Base-by-base conservation (phyloP, 1,139 yeast genomes). In the Taiozyma sp. region DNA sequence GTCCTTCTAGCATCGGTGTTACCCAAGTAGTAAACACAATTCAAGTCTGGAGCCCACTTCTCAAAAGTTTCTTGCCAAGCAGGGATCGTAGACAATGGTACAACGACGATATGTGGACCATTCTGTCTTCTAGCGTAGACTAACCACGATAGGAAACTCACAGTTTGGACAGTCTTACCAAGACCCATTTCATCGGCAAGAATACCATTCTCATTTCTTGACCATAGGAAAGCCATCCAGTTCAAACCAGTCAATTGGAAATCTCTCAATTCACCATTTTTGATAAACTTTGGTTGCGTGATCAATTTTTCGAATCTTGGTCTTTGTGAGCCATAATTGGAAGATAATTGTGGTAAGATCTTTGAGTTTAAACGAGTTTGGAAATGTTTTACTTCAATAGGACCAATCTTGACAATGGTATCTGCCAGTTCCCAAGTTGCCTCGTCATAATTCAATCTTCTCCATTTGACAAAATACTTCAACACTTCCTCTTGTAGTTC, bases 151-250 rank as follows among this genome's bases (percentile, higher is more conserved):
- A 95, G 74, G 64, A 95, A 95, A 3, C 97, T 80, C 14, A 95
- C 97, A 0, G 99, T 93, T 71, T 93, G 99, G 28, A 93, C 97
- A 8, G 99, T 93, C 68, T 93, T 93, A 60, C 99, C 99, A 50
- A 95, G 76, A 51, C 99, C 99, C 99, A 95, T 95, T 68, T 95
- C 99, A 73, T 95, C 99, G 6, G 99, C 99, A 46, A 95, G 73
- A 50, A 95, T 95, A 50, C 99, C 99, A 68, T 93, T 95, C 70
- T 93, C 97, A 68, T 93, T 89, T 65, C 97, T 80, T 3, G 97
- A 88, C 99, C 99, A 95, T 56, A 95, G 74, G 66, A 90, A 95
- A 0, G 99, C 99, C 99, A 95, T 95, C 99, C 99, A 95, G 69
- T 95, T 95, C 56, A 95, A 77, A 54, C 99, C 99, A 0, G 99